Base-by-base conservation (phyloP, 2,329 filamentous ascomycete genomes). In the Orbilia oligospora region DNA sequence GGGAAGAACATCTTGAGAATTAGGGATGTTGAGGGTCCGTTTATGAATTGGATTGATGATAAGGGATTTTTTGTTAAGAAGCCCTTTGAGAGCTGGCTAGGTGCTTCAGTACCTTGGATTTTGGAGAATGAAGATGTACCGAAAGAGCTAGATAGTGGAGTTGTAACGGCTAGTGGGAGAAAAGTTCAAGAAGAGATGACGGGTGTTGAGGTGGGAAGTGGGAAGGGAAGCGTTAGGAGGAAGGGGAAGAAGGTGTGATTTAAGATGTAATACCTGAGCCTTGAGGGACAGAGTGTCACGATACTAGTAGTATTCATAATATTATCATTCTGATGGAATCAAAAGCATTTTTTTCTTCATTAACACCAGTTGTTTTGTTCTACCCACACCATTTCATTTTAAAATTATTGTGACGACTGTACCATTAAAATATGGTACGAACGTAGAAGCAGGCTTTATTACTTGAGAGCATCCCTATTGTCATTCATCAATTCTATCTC, bases 21-120 rank as follows among this genome's bases (percentile, higher is more conserved):
- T 86, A 18, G 83, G 76, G 87, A 89, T 80, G 84, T 94, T 77
- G 85, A 87, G 79, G 88, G 88, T 53, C 88, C 91, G 41, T 95
- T 96, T 83, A 89, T 88, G 38, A 87, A 88, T 67, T 96, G 92
- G 92, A 96, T 95, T 82, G 92, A 97, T 84, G 86, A 85, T 70
- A 86, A 87, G 48, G 93, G 93, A 63, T 88, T 88, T 83, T 94
- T 96, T 83, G 88, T 94, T 55, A 88, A 89, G 8, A 86, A 89
- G 81, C 92, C 93, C 5, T 94, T 96, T 85, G 93, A 96, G 87
- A 88, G 90, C 83, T 90, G 93, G 86, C 86, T 96, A 58, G 92
- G 92, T 10, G 88, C 88, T n/a, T 87, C 88, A 48, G 87, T 95
- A 2, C 88, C 90, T 55, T 70, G 80, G 77, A 76, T 77, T 68